Conservation (phyloP, 1,284 basidiomycete genomes). For the Ceratobasidium papillatum region DNA sequence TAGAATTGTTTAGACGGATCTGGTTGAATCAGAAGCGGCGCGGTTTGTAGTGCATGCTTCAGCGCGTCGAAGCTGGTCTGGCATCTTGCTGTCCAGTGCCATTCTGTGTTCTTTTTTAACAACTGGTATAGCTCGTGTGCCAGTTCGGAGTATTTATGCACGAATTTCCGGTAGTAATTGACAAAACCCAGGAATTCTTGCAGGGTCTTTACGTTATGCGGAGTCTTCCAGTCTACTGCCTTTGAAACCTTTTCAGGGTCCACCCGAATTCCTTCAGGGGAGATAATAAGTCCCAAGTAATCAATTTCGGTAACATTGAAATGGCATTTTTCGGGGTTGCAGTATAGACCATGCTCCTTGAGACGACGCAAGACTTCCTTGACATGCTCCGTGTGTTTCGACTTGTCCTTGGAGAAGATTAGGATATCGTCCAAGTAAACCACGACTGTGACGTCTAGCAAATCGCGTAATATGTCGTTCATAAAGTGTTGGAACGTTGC, state of each 20-base stretch:
- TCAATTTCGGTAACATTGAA: constrained; percentile 46
- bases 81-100: neutral
- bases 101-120: neutral
- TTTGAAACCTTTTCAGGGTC: constrained; percentile 47
- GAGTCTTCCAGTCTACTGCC: neutral
- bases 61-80: neutral
- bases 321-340: too few relatives aligned
- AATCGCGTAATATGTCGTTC: neutral
- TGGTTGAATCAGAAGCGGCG: neutral
- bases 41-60: neutral
- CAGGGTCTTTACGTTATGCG: too few relatives aligned
- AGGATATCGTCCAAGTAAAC: constrained; percentile 11
- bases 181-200: too few relatives aligned
- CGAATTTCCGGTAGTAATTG: too few relatives aligned
- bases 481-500: constrained; percentile 33
- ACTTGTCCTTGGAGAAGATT: neutral
- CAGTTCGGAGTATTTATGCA: too few relatives aligned
- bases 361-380: constrained; percentile 27
- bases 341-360: too few relatives aligned
- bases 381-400: constrained; percentile 8
- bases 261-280: constrained; percentile 47
- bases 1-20: neutral
- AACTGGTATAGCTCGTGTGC: too few relatives aligned
- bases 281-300: constrained; percentile 50
- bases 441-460: neutral